Conservation (phyloP, 2,329 filamentous ascomycete species). For the Neonectria sp. region DNA sequence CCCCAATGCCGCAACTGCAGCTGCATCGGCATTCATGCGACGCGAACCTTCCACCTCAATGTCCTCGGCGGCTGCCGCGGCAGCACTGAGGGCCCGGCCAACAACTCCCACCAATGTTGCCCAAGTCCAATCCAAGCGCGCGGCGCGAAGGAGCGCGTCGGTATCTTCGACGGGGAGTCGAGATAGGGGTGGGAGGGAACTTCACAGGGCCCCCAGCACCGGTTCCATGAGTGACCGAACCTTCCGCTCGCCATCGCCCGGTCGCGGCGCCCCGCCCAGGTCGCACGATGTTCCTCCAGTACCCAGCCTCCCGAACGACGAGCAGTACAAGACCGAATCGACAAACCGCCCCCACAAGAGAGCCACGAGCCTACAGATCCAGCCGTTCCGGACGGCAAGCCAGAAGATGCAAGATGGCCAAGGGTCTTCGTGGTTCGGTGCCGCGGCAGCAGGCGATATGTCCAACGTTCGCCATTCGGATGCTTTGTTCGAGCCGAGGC, state of each 20-base stretch:
- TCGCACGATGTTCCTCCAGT: conserved; percentile 77
- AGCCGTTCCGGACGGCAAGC: conserved; percentile 68
- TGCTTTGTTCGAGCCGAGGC: conserved; percentile 53
- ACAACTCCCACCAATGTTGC: conserved; percentile 85
- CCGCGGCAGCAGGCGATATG: conserved; percentile 59
- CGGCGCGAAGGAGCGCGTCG: conserved; percentile 79
- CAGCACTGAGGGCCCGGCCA: conserved; percentile 84
- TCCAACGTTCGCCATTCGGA: conserved; percentile 63
- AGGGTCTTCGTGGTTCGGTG: conserved; percentile 68
- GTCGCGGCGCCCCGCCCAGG: conserved; percentile 59
- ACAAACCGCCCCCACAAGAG: conserved; percentile 54
- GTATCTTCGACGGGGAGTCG: conserved; percentile 75
- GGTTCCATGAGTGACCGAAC: conserved; percentile 91
- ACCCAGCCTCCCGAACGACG: conserved; percentile 76
- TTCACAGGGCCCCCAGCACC: conserved; percentile 78
- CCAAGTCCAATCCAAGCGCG: conserved; percentile 90
- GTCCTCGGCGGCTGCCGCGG: conserved; percentile 88
- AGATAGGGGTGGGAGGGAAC: conserved; percentile 58
- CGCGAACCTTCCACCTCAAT: conserved; percentile 75
- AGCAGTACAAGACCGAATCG: conserved; percentile 45
- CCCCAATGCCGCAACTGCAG: conserved; percentile 83
- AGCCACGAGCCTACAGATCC: conserved; percentile 61
- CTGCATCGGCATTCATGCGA: conserved; percentile 84
- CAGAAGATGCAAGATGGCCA: conserved; percentile 62
- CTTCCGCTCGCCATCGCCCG: conserved; percentile 82